Conservation (phyloP, 305 asterid genomes). For the Solanum hybrid region DNA sequence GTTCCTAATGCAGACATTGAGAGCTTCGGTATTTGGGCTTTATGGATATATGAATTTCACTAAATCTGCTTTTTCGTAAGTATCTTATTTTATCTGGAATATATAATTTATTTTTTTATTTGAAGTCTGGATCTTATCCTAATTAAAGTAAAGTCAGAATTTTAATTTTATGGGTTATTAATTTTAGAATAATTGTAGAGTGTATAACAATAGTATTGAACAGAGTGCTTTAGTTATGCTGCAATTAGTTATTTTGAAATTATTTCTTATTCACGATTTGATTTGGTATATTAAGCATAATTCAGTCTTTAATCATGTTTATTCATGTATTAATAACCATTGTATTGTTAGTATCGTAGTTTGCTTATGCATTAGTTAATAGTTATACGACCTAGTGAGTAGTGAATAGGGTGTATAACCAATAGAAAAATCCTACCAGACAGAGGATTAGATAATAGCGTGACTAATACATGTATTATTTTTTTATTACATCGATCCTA, state of each 20-base stretch:
- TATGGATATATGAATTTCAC: conserved; percentile 71
- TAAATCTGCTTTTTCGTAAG: conserved; percentile 61
- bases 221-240: accelerated
- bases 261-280: background rate
- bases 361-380: background rate
- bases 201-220: background rate
- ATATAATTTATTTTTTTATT: background rate
- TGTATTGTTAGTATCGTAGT: background rate
- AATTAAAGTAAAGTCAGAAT: background rate
- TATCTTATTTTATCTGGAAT: background rate
- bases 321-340: background rate
- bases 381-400: background rate
- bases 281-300: background rate
- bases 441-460: background rate
- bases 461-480: background rate
- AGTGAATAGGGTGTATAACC: background rate
- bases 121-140: background rate
- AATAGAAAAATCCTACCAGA: background rate
- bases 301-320: background rate
- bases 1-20: conserved; percentile 41
- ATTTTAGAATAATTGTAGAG: background rate
- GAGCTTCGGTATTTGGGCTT: conserved; percentile 55
- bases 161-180: background rate
- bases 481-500: too few species aligned
- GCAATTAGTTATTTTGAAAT: background rate